Conservation (phyloP, 805 yeast genomes). For the Spathaspora arborariae region DNA sequence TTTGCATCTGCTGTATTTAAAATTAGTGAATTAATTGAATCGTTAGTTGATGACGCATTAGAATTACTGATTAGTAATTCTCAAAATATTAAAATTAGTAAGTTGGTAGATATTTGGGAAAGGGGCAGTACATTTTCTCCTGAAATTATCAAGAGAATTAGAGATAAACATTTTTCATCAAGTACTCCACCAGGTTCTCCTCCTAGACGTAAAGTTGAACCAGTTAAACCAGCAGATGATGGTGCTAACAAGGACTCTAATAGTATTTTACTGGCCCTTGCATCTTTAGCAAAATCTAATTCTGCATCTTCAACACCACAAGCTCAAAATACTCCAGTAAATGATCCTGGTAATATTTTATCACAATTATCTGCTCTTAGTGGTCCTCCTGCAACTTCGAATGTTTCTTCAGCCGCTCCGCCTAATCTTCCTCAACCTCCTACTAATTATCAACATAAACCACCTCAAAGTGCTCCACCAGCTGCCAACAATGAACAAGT, state of each 20-base stretch:
- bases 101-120: conserved; percentile 90
- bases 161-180: conserved; percentile 56
- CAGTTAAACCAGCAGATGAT: conserved; percentile 17
- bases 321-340: conserved; percentile 4
- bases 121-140: conserved; percentile 73
- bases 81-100: conserved; percentile 67
- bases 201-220: conserved; percentile 33
- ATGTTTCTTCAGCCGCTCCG: conserved; percentile 13
- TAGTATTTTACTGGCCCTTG: conserved; percentile 66
- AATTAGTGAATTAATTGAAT: conserved; percentile 61
- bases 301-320: conserved; percentile 24
- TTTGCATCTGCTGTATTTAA: conserved; percentile 69
- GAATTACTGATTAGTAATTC: conserved; percentile 50
- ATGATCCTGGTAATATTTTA: conserved; percentile 36
- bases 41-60: conserved; percentile 60
- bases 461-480: conserved; percentile 11
- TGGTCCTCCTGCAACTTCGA: conserved; percentile 10
- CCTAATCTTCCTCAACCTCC: conserved; percentile 4
- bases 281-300: conserved; percentile 50
- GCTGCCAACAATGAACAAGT: conserved; percentile 26
- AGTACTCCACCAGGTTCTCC: conserved; percentile 69
- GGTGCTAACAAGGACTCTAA: conserved; percentile 42
- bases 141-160: conserved; percentile 50
- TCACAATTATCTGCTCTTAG: conserved; percentile 40
- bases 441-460: conserved; percentile 10